phyloP scores from a whole-genome alignment of 2,329 filamentous ascomycete species.

The Pseudocercospora vitis region DNA sequence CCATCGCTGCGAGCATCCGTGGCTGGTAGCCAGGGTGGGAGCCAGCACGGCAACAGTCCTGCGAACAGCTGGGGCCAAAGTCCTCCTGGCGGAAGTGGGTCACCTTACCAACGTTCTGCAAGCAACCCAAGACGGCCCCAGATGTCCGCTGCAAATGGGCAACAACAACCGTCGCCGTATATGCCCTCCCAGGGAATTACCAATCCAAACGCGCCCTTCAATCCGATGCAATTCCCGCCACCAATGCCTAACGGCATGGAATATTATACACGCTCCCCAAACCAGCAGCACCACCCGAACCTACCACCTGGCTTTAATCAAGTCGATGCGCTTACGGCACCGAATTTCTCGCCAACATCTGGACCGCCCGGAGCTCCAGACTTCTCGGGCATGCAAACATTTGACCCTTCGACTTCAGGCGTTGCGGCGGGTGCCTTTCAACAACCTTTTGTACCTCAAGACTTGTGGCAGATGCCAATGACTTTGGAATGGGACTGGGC shows the following conservation, averaged over 20 bases:
- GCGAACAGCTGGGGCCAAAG: slow-evolving; percentile 31
- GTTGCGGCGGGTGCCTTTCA: slow-evolving; percentile 56
- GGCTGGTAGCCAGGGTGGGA: slow-evolving; percentile 28
- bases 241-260: slow-evolving; percentile 22
- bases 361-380: slow-evolving; percentile 11
- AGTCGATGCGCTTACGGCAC: slow-evolving; percentile 39
- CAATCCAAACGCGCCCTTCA: slow-evolving; percentile 13
- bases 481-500: slow-evolving; percentile 88
- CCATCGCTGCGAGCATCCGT: slow-evolving; percentile 33
- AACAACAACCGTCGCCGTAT: slow-evolving; percentile 20
- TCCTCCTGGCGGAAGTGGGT: slow-evolving; percentile 22
- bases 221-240: slow-evolving; percentile 8
- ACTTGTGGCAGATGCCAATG: slow-evolving; percentile 94
- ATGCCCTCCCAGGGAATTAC: slow-evolving; percentile 22
- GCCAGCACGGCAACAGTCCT: slow-evolving; percentile 30
- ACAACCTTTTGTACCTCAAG: slow-evolving; percentile 86
- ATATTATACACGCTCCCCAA: slow-evolving; percentile 3
- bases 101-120: slow-evolving; percentile 21
- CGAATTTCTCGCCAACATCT: slow-evolving; percentile 10
- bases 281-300: slow-evolving; percentile 68
- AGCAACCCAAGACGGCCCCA: slow-evolving; percentile 22
- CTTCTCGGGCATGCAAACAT: slow-evolving; percentile 19
- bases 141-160: slow-evolving; percentile 14
- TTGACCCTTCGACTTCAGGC: neutral
- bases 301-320: slow-evolving; percentile 68